These are phyloP conservation scores for Aspergillus tamarii DNA, from an alignment of 2,329 filamentous ascomycete genomes.

Conservation along the genomic window DNA sequence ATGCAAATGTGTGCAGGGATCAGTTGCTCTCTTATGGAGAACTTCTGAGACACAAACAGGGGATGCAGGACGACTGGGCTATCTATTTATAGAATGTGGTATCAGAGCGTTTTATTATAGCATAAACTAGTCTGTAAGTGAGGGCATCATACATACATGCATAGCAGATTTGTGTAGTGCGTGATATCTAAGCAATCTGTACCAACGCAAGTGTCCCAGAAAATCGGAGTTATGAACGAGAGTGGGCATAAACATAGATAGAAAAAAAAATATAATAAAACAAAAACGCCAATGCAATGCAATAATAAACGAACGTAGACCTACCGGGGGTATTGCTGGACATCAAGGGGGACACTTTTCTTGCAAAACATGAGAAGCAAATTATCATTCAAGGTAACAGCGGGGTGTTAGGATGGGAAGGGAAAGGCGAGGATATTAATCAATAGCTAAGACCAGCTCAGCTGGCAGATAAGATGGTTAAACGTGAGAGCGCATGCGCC, in stretches of 20 bases:
- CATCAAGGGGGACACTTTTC: slow-evolving; percentile 3
- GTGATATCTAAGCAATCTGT: not conserved
- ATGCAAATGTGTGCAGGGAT: not conserved
- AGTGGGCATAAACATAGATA: not conserved
- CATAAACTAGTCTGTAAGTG: not conserved
- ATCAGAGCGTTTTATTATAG: not conserved
- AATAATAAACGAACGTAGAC: not conserved
- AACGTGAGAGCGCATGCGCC: slow-evolving; percentile 38
- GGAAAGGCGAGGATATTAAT: slow-evolving; percentile 1
- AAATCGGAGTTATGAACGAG: not conserved
- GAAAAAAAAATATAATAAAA: not conserved
- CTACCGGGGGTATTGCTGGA: slow-evolving; percentile 6
- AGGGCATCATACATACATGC: slow-evolving; percentile 4
- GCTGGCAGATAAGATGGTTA: slow-evolving; percentile 9
- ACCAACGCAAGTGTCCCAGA: not conserved
- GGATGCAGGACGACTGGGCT: not conserved
- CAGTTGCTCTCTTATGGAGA: not conserved
- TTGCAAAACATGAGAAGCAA: not conserved
- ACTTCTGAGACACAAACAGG: not conserved
- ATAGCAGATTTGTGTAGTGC: not conserved
- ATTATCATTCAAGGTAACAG: not conserved
- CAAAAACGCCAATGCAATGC: slow-evolving; percentile 9
- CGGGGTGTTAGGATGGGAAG: not conserved
- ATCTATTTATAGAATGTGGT: not conserved
- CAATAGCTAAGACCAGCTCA: slow-evolving; percentile 15